phyloP scores from a whole-genome alignment of 177 flowering plant species.

The Telopea speciosissima region DNA sequence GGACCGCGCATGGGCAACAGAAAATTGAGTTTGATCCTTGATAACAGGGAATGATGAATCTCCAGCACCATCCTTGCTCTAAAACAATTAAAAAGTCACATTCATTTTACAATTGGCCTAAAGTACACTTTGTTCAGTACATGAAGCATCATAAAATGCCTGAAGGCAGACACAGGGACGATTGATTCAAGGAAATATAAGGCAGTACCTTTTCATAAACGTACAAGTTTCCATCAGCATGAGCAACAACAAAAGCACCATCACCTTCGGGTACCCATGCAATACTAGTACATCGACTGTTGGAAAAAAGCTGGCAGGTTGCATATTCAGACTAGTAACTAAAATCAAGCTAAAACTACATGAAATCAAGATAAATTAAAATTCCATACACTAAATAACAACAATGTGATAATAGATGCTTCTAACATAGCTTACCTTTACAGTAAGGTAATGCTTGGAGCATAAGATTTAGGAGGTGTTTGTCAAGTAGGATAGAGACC shows the following conservation, averaged over 20 bases:
- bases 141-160: constrained; percentile 4
- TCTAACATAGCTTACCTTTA: neutral
- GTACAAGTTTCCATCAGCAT: constrained; percentile 91
- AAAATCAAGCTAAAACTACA: neutral
- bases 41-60: constrained; percentile 87
- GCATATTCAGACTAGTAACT: constrained; percentile 2
- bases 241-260: constrained; percentile 91
- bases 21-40: constrained; percentile 88
- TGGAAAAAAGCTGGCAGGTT: constrained; percentile 22
- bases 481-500: no score
- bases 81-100: constrained; percentile 14
- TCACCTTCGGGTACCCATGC: constrained; percentile 97
- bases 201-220: constrained; percentile 88
- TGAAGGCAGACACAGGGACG: neutral
- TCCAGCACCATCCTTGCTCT: constrained; percentile 86
- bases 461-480: no score
- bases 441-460: no score
- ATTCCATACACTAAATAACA: neutral
- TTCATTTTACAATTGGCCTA: neutral
- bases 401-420: neutral
- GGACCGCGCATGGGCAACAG: constrained; percentile 86
- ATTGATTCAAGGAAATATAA: constrained; percentile 4
- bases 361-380: constrained; percentile 1
- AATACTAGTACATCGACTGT: constrained; percentile 86
- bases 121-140: constrained; percentile 5